Evolutionary conservation across 2,329 filamentous ascomycete genomes (phyloP).

Genomic region (Pezizomycotina sp.): DNA sequence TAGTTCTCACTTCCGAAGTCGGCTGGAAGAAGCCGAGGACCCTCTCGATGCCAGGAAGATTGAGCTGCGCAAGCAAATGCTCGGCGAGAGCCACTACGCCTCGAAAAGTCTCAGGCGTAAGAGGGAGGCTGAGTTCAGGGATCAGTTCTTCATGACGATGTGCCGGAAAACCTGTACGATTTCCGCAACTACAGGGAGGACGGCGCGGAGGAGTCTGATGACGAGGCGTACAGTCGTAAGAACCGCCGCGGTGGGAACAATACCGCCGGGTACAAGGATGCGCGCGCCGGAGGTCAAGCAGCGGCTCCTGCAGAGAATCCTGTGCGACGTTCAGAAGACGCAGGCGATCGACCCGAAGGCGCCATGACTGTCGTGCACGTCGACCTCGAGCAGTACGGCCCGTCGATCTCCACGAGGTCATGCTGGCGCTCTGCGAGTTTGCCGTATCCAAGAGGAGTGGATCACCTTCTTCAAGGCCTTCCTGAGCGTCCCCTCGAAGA

Average conservation of each 20-base stretch:
- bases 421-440: slow-evolving; percentile 40
- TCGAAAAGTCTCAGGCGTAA: slow-evolving; percentile 26
- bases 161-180: slow-evolving; percentile 32
- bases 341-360: slow-evolving; percentile 1
- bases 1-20: slow-evolving; percentile 23
- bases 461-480: slow-evolving; percentile 44
- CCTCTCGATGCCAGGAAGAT: slow-evolving; percentile 3
- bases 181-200: slow-evolving; percentile 31
- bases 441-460: slow-evolving; percentile 42
- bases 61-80: slow-evolving; percentile 26
- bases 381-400: slow-evolving; percentile 43
- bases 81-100: slow-evolving; percentile 30
- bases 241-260: too few relatives aligned
- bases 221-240: neutral
- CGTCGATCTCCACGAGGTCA: slow-evolving; percentile 43
- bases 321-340: slow-evolving; percentile 34
- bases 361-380: slow-evolving; percentile 39
- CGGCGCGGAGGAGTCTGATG: slow-evolving; percentile 23
- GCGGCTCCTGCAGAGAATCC: slow-evolving; percentile 39
- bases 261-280: too few relatives aligned
- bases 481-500: slow-evolving; percentile 42
- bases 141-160: slow-evolving; percentile 39
- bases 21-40: slow-evolving; percentile 1
- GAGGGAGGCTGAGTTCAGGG: slow-evolving; percentile 26
- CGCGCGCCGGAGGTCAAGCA: slow-evolving; percentile 38